A percentile compares a stretch with the other conserved stretches of the same genome.
These are phyloP conservation scores for Colletotrichum aenigma DNA, from an alignment of 2,329 filamentous ascomycete species.

Conservation along the genomic window DNA sequence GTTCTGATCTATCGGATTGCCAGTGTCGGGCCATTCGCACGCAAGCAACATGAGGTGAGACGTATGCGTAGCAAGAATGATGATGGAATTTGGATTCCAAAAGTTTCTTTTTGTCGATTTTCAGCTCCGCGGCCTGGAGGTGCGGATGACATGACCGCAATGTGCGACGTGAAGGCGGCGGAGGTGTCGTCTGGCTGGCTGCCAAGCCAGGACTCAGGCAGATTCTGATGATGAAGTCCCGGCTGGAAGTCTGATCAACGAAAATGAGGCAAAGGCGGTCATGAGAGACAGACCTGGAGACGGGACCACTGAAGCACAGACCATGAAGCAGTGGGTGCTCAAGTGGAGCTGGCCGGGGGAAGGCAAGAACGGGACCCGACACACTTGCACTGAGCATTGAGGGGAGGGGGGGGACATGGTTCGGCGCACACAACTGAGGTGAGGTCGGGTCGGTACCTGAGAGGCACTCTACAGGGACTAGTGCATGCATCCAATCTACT, in stretches of 20 bases:
- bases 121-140: background rate
- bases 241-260: background rate
- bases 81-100: background rate
- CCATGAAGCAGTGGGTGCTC: background rate
- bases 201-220: background rate
- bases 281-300: background rate
- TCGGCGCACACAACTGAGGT: background rate
- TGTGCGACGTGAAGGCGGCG: background rate
- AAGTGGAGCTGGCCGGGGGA: background rate
- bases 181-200: background rate
- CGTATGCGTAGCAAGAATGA: background rate
- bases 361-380: background rate
- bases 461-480: background rate
- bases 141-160: background rate
- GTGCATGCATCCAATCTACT: conserved; percentile 4
- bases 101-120: background rate
- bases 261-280: background rate
- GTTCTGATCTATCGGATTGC: background rate
- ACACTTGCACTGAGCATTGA: background rate
- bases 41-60: background rate
- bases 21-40: background rate
- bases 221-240: background rate
- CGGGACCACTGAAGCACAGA: background rate
- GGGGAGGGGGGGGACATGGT: background rate
- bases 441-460: background rate